phyloP scores from a whole-genome alignment of 805 yeast species.

The Wickerhamiella spandovensis region DNA sequence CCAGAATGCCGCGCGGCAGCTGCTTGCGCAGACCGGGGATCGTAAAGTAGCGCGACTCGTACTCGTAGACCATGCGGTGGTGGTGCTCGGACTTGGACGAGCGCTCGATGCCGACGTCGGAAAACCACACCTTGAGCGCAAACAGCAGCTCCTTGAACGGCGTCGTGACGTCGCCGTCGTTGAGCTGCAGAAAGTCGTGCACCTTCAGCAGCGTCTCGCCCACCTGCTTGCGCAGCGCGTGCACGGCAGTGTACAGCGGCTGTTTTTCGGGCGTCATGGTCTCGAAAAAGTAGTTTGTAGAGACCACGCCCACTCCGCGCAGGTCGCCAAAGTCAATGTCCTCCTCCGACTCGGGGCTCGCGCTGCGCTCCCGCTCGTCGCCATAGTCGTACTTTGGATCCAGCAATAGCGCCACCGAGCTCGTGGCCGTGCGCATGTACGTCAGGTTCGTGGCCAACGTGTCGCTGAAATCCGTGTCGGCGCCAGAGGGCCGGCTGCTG shows the following conservation, averaged over 20 bases:
- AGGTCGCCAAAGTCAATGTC: background rate
- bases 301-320: conserved; percentile 30
- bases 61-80: conserved; percentile 39
- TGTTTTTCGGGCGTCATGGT: conserved; percentile 28
- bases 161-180: conserved; percentile 49
- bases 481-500: conserved; percentile 1
- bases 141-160: conserved; percentile 44
- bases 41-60: conserved; percentile 46
- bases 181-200: conserved; percentile 25
- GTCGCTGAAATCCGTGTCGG: conserved; percentile 32
- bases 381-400: conserved; percentile 35
- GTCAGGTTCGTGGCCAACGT: conserved; percentile 41
- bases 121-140: conserved; percentile 61
- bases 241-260: conserved; percentile 37
- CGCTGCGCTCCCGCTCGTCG: conserved; percentile 9
- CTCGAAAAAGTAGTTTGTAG: conserved; percentile 54
- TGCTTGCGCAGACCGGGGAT: conserved; percentile 52
- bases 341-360: background rate
- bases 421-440: conserved; percentile 43
- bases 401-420: conserved; percentile 59
- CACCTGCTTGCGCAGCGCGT: conserved; percentile 43
- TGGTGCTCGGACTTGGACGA: conserved; percentile 43
- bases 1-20: conserved; percentile 66
- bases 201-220: conserved; percentile 43
- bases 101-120: conserved; percentile 66